Evolutionary conservation across 169 alveolate species (phyloP).

Genomic region (Perkinsus olseni): DNA sequence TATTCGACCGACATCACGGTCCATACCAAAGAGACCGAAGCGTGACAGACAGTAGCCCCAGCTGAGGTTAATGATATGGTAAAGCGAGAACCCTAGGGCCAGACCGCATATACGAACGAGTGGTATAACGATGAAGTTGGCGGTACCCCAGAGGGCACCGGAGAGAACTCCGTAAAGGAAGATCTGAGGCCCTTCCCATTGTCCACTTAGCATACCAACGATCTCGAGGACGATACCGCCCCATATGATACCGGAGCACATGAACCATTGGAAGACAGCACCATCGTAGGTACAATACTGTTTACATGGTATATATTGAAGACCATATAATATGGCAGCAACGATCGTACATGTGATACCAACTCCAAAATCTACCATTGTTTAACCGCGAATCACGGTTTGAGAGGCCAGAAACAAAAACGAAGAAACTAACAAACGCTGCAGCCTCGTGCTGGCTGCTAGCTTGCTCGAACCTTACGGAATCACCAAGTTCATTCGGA

Average conservation of each 20-base stretch:
- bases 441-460: too few species aligned
- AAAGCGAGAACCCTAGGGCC: not conserved
- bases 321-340: not conserved
- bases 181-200: not conserved
- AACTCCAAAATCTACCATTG: not conserved
- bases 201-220: not conserved
- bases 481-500: too few species aligned
- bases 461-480: too few species aligned
- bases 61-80: not conserved
- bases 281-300: not conserved
- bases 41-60: not conserved
- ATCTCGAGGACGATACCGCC: not conserved
- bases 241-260: not conserved
- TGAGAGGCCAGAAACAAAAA: not conserved
- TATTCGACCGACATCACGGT: not conserved
- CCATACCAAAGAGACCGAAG: not conserved
- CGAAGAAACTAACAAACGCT: not conserved
- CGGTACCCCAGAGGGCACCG: not conserved
- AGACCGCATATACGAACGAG: not conserved
- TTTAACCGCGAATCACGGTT: not conserved
- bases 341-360: not conserved
- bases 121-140: not conserved
- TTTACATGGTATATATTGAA: not conserved
- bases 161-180: not conserved
- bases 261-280: not conserved